Conservation (phyloP, 208 protist genomes). For the Leishmania aethiopica region DNA sequence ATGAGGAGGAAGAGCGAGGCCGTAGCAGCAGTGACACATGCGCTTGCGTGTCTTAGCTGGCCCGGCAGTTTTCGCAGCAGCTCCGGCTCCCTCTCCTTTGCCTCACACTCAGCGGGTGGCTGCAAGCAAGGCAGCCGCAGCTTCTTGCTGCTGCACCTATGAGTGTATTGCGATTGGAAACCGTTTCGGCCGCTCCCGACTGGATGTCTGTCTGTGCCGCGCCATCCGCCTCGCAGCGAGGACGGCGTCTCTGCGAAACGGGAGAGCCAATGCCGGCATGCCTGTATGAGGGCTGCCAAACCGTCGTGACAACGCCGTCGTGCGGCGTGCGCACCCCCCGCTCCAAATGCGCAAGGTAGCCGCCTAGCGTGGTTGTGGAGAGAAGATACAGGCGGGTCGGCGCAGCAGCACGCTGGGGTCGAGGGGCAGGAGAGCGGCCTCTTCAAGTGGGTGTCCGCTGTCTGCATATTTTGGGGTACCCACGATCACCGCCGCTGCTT, state of each 20-base stretch:
- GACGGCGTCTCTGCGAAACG: neutral
- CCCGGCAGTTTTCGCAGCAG: neutral
- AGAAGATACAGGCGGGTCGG: neutral
- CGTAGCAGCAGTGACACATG: neutral
- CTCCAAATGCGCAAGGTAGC: too few relatives aligned
- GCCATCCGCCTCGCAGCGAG: neutral
- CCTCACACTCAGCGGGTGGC: too few relatives aligned
- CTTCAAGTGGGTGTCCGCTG: neutral
- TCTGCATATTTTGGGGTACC: neutral
- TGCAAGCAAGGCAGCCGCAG: too few relatives aligned
- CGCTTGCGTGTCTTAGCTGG: neutral
- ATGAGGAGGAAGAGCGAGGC: neutral
- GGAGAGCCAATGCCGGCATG: neutral
- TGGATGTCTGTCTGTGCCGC: neutral
- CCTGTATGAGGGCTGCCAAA: neutral
- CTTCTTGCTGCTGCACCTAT: too few relatives aligned
- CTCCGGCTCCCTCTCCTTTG: too few relatives aligned
- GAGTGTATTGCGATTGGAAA: neutral
- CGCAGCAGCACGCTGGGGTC: neutral
- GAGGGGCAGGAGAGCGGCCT: neutral
- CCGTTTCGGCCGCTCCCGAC: neutral
- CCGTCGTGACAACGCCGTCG: too few relatives aligned
- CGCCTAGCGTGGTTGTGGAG: neutral
- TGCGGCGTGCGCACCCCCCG: too few relatives aligned
- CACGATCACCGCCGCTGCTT: neutral